Evolutionary conservation across 2,329 filamentous ascomycete genomes (phyloP).

Genomic region (Phialophora chinensis): DNA sequence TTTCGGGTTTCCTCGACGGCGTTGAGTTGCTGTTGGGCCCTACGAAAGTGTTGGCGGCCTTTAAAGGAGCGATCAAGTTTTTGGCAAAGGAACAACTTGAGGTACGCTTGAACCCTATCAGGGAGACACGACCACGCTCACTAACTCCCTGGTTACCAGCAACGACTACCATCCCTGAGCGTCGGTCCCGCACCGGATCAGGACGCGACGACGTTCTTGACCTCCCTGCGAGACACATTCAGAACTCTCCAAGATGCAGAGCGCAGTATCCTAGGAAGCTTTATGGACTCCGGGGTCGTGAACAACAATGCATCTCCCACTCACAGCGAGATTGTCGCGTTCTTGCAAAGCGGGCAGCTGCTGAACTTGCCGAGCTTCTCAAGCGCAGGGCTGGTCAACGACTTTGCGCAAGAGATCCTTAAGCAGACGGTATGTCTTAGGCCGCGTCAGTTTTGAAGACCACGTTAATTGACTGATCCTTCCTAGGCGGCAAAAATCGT

Average conservation of each 20-base stretch:
- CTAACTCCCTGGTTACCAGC: neutral
- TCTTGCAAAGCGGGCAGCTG: neutral
- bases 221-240: constrained; percentile 5
- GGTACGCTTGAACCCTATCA: neutral
- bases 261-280: neutral
- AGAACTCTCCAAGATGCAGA: neutral
- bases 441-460: no score
- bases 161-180: constrained; percentile 4
- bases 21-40: neutral
- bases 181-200: neutral
- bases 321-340: neutral
- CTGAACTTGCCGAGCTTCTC: constrained; percentile 2
- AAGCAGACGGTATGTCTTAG: constrained; percentile 1
- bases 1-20: neutral
- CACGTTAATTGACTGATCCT: no score
- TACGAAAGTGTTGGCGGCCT: neutral
- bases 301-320: neutral
- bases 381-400: neutral
- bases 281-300: neutral
- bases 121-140: neutral
- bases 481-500: neutral
- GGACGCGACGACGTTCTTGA: neutral
- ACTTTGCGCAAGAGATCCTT: neutral
- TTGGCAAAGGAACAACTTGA: neutral
- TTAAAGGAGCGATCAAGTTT: neutral